Conservation (phyloP, 257 asterid species). For the Jacaranda copaia region DNA sequence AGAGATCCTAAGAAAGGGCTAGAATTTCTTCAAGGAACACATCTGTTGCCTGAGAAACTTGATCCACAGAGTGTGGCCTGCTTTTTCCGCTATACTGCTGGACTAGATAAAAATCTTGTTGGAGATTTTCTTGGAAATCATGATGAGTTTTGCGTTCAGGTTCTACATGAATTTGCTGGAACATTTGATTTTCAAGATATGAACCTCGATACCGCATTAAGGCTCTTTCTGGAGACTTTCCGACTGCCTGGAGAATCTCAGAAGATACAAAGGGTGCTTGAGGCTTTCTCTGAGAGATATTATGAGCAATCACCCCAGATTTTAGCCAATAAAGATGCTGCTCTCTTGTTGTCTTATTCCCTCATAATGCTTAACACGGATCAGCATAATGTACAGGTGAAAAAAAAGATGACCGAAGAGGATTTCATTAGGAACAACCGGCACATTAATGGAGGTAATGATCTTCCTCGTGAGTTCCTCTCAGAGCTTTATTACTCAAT, state of each 20-base stretch:
- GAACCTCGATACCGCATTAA: slow-evolving; percentile 90
- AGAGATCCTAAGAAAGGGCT: slow-evolving; percentile 97
- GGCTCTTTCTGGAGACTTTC: slow-evolving; percentile 92
- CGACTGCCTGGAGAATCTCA: slow-evolving; percentile 99
- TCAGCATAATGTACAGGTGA: slow-evolving; percentile 93
- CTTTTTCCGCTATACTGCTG: slow-evolving; percentile 94
- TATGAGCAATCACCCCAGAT: slow-evolving; percentile 91
- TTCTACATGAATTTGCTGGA: slow-evolving; percentile 93
- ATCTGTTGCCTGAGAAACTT: slow-evolving; percentile 93
- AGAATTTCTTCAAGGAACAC: slow-evolving; percentile 95
- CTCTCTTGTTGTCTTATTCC: slow-evolving; percentile 89
- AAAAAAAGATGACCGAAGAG: slow-evolving; percentile 98
- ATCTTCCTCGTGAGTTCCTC: slow-evolving; percentile 91
- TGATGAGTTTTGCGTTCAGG: slow-evolving; percentile 97
- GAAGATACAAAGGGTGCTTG: slow-evolving; percentile 97
- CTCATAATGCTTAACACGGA: slow-evolving; percentile 94
- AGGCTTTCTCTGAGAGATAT: slow-evolving; percentile 95
- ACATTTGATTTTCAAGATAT: slow-evolving; percentile 95
- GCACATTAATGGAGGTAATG: slow-evolving; percentile 89
- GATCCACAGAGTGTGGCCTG: slow-evolving; percentile 99
- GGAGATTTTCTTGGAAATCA: slow-evolving; percentile 99
- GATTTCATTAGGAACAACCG: slow-evolving; percentile 94
- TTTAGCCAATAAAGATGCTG: slow-evolving; percentile 92
- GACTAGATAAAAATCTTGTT: slow-evolving; percentile 94
- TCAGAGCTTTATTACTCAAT: slow-evolving; percentile 84